Percentiles rank a stretch among this genome's conserved stretches.
These are phyloP conservation scores for Fusarium pininemorale DNA, from an alignment of 2,329 filamentous ascomycete species.

Conservation along the genomic window DNA sequence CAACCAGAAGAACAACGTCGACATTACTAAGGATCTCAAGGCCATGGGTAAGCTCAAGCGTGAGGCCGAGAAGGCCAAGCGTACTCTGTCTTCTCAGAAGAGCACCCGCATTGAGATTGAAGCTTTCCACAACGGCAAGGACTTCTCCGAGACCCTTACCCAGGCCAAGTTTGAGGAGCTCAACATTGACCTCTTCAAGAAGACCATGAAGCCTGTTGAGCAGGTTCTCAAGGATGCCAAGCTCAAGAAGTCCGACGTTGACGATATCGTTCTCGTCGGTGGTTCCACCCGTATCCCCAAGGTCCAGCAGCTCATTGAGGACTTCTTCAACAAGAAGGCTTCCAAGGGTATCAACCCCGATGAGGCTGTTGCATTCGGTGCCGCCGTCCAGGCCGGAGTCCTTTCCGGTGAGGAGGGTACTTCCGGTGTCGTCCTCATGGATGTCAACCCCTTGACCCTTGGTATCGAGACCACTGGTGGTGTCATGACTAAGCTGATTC, in stretches of 20 bases:
- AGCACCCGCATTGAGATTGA: conserved; percentile 96
- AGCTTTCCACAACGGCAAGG: conserved; percentile 94
- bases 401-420: conserved; percentile 88
- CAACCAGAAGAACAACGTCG: conserved; percentile 97
- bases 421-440: conserved; percentile 88
- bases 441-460: conserved; percentile 94
- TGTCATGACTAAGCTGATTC: conserved; percentile 97
- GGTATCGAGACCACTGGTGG: conserved; percentile 98
- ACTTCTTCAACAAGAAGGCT: conserved; percentile 96
- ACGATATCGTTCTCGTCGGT: conserved; percentile 97
- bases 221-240: conserved; percentile 99
- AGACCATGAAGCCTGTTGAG: conserved; percentile 98
- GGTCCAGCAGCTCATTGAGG: conserved; percentile 92
- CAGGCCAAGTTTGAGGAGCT: conserved; percentile 99
- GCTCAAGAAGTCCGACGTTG: conserved; percentile 92
- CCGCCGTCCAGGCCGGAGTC: conserved; percentile 96
- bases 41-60: conserved; percentile 99
- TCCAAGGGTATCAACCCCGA: conserved; percentile 99
- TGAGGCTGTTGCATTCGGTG: conserved; percentile 97
- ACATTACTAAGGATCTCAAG: conserved; percentile 94
- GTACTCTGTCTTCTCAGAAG: conserved; percentile 94
- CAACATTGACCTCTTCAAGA: conserved; percentile 99
- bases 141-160: conserved; percentile 98
- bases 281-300: conserved; percentile 99
- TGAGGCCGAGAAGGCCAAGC: conserved; percentile 99